These are phyloP conservation scores for Aaosphaeria arxii DNA, from an alignment of 2,329 filamentous ascomycete species.

Conservation along the genomic window DNA sequence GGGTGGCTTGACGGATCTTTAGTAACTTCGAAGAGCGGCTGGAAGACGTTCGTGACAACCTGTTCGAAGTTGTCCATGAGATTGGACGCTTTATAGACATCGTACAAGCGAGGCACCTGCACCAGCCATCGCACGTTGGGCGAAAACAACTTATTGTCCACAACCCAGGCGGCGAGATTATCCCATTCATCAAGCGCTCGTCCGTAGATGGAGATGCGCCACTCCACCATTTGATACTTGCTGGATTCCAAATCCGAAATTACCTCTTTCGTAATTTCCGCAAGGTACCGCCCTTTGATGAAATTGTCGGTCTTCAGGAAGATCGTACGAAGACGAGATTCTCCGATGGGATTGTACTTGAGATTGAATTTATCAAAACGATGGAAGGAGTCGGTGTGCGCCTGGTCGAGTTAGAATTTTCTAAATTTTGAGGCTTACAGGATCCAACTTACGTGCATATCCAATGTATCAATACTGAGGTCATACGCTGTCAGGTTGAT, in stretches of 20 bases:
- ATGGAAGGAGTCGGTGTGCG: slow-evolving; percentile 96
- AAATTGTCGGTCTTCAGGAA: slow-evolving; percentile 99
- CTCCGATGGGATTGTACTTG: slow-evolving; percentile 96
- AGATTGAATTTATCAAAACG: slow-evolving; percentile 99
- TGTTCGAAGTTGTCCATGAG: slow-evolving; percentile 89
- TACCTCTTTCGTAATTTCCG: slow-evolving; percentile 97
- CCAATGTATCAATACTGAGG: slow-evolving; percentile 93
- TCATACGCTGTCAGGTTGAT: slow-evolving; percentile 98
- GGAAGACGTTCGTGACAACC: slow-evolving; percentile 86
- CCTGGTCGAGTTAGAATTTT: slow-evolving; percentile 47
- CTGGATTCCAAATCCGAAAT: slow-evolving; percentile 95
- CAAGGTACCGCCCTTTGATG: slow-evolving; percentile 91
- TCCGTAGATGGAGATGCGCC: slow-evolving; percentile 97
- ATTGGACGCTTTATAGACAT: slow-evolving; percentile 87
- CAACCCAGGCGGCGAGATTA: slow-evolving; percentile 93
- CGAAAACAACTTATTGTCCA: slow-evolving; percentile 97
- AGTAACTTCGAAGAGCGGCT: slow-evolving; percentile 92
- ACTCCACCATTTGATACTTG: slow-evolving; percentile 99
- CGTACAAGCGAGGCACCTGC: slow-evolving; percentile 89
- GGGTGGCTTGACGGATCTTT: slow-evolving; percentile 81
- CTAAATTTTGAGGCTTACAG: not conserved
- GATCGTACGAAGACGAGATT: slow-evolving; percentile 93
- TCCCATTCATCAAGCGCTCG: slow-evolving; percentile 94
- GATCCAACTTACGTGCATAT: slow-evolving; percentile 81
- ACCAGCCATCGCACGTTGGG: slow-evolving; percentile 97